Evolutionary conservation across 2,329 filamentous ascomycete genomes (phyloP).

Genomic region (Pseudocercospora eumusae): DNA sequence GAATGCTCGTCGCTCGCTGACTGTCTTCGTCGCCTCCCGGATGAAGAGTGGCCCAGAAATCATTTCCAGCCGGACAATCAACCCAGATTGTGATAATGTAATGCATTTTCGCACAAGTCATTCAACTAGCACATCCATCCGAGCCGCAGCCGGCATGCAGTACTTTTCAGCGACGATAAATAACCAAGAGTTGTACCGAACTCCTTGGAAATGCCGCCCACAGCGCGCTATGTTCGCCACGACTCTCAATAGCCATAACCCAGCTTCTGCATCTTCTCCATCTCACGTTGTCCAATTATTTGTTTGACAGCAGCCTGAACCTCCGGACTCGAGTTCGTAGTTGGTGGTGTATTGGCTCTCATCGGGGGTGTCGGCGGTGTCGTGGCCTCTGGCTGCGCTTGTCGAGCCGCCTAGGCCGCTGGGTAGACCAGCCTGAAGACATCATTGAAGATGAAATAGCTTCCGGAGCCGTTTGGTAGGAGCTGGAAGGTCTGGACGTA

Average conservation of each 20-base stretch:
- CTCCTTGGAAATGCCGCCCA: constrained; percentile 2
- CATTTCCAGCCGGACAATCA: too few species aligned
- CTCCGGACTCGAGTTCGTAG: constrained; percentile 1
- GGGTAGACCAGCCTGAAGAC: constrained; percentile 86
- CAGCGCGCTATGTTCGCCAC: neutral
- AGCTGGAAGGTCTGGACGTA: constrained; percentile 91
- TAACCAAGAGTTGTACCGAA: neutral
- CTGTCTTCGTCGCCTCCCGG: too few species aligned
- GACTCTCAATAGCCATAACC: neutral
- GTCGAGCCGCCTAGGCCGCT: constrained; percentile 32
- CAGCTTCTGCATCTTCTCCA: constrained; percentile 1
- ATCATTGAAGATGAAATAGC: constrained; percentile 90
- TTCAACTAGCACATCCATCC: constrained; percentile 8
- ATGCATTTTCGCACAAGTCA: constrained; percentile 3
- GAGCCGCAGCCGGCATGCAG: constrained; percentile 1
- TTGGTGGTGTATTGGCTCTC: neutral
- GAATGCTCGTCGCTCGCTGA: too few species aligned
- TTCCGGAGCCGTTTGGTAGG: constrained; percentile 63
- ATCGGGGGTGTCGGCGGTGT: neutral
- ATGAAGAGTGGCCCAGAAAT: too few species aligned
- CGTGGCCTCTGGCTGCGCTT: neutral
- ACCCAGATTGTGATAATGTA: neutral
- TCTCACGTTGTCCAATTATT: neutral
- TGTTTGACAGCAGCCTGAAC: neutral
- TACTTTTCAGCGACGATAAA: neutral